Conservation (phyloP, 495 filamentous ascomycete genomes). For the Neurospora cerealis region DNA sequence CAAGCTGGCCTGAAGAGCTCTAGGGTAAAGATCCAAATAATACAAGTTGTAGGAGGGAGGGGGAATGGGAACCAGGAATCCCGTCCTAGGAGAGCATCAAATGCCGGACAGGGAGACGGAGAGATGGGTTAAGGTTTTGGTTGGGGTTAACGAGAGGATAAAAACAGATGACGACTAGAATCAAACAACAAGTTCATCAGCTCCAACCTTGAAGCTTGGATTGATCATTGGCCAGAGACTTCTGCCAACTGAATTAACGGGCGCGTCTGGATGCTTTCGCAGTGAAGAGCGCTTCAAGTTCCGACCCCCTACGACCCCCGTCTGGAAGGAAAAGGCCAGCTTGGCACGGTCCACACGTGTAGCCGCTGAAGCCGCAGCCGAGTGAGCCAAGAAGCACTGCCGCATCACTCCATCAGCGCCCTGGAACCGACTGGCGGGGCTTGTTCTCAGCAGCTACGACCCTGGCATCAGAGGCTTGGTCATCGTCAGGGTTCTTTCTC, state of each 20-base stretch:
- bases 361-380: background rate
- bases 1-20: background rate
- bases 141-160: background rate
- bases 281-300: background rate
- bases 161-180: background rate
- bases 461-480: background rate
- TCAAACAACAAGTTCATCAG: background rate
- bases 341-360: background rate
- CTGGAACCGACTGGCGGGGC: background rate
- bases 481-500: background rate
- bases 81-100: background rate
- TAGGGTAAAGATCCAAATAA: background rate
- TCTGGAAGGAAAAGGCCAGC: background rate
- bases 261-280: background rate
- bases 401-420: background rate
- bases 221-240: background rate
- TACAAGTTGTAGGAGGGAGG: background rate
- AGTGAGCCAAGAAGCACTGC: background rate
- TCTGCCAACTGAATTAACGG: background rate
- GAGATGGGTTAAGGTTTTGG: background rate
- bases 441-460: background rate
- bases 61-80: background rate
- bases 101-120: background rate
- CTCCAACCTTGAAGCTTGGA: background rate
- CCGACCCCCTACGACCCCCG: background rate